Conservation (phyloP, 257 asterid genomes). For the Mitragyna speciosa region DNA sequence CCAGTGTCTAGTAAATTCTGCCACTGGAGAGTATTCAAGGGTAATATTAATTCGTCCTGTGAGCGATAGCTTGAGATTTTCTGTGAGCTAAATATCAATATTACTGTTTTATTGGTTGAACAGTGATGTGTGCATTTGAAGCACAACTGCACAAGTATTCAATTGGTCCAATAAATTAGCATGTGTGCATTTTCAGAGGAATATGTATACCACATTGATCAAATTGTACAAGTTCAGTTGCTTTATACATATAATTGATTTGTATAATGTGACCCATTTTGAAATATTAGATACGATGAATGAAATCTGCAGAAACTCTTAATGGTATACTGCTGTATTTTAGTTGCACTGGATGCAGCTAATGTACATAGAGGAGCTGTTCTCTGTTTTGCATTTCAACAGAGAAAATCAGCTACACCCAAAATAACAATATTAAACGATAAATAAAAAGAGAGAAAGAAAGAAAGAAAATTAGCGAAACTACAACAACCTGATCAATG, state of each 20-base stretch:
- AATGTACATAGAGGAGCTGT: too few species aligned
- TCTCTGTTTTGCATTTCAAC: neutral
- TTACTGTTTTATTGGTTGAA: neutral
- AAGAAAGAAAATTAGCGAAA: too few species aligned
- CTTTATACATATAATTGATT: too few species aligned
- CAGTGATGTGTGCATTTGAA: neutral
- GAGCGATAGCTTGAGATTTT: neutral
- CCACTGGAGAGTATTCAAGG: neutral
- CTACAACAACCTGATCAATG: too few species aligned
- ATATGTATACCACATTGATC: too few species aligned
- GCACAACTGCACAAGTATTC: neutral
- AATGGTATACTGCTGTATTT: too few species aligned
- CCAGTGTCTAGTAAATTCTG: neutral
- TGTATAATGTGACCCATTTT: too few species aligned
- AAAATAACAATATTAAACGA: too few species aligned
- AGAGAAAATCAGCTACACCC: neutral
- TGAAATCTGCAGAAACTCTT: neutral
- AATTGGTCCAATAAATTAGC: neutral
- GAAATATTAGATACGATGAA: too few species aligned
- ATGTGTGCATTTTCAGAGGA: neutral
- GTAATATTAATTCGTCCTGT: neutral
- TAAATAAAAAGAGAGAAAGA: too few species aligned
- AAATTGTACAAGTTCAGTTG: neutral
- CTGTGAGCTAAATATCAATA: neutral
- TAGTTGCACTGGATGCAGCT: too few species aligned